phyloP scores from a whole-genome alignment of 2,329 filamentous ascomycete genomes.

The Leptographium radiaticola region DNA sequence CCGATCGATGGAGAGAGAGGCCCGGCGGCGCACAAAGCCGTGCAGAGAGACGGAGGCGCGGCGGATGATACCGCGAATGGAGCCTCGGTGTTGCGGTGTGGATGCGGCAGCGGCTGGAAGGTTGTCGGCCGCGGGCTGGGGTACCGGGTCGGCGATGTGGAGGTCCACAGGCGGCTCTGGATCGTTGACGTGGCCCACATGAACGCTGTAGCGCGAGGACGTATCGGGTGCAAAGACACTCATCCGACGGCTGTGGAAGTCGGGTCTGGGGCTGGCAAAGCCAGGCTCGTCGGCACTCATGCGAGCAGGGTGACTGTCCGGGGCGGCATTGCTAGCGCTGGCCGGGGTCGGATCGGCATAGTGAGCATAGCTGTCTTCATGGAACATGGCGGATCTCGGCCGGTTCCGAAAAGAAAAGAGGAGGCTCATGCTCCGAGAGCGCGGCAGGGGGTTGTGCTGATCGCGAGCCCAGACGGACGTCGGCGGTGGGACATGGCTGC shows the following conservation, averaged over 20 bases:
- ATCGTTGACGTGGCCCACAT: background rate
- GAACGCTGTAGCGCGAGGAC: background rate
- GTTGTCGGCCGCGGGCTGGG: background rate
- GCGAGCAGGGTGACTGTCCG: background rate
- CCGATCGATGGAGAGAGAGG: slow-evolving; percentile 22
- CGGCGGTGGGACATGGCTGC: no score
- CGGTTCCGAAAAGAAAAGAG: slow-evolving; percentile 34
- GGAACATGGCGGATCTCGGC: slow-evolving; percentile 28
- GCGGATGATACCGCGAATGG: slow-evolving; percentile 37
- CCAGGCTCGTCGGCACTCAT: slow-evolving; percentile 2
- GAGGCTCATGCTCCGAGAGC: slow-evolving; percentile 35
- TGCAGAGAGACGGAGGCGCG: slow-evolving; percentile 41
- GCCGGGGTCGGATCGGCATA: slow-evolving; percentile 15
- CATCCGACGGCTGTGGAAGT: background rate
- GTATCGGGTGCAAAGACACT: background rate
- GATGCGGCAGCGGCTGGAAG: background rate
- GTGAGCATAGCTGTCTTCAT: slow-evolving; percentile 17
- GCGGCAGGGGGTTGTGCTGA: slow-evolving; percentile 13
- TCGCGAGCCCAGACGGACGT: background rate
- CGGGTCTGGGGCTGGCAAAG: background rate
- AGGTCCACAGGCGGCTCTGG: no score
- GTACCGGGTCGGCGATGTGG: no score
- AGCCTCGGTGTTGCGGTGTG: slow-evolving; percentile 12
- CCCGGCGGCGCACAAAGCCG: slow-evolving; percentile 36
- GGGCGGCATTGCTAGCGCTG: background rate